Base-by-base conservation (phyloP, 164 flowering plant species). In the Sextonia rubra region DNA sequence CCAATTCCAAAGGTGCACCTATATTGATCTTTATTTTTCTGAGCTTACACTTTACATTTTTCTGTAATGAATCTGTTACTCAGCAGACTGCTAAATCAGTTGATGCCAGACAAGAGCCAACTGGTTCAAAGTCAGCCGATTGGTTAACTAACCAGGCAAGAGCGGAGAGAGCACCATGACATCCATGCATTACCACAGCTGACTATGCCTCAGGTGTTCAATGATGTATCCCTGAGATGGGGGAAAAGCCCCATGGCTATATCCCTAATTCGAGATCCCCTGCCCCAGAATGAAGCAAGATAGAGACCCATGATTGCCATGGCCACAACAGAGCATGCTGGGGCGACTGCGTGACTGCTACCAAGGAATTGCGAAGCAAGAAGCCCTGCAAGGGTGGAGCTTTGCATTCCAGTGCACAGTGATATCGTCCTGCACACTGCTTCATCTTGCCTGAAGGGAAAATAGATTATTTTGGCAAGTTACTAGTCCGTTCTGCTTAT, bases 231-330 rank as follows among this genome's bases (percentile, higher is more conserved):
- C 37, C 69, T 22, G 64, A 64, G 72, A 73, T 78, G 80, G 5
- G 85, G 85, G 72, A 81, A 44, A 47, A 89, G 71, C 47, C 75
- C 69, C 14, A 71, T 72, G 0, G 86, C 82, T 1, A 92, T 20
- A 78, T 95, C 91, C 71, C 96, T 79, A 68, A 95, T 86, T 71
- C 89, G 81, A 56, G 29, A 76, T 29, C 97, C 94, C 17, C 75
- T 85, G 22, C 99, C 99, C 99, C 99, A 95, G 76, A 91, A 95
- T 18, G 98, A 91, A 22, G 97, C 97, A 24, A 95, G 90, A 76
- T 82, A 82, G 48, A 95, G 94, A 58, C 99, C 99, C 99, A 93
- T 89, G 72, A 95, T 89, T 30, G 99, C 97, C 98, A 95, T 95
- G 48, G 91, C 90, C 12, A 93, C 94, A 1, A 92, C 99, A 0